Percentiles rank a stretch among this genome's conserved stretches.
Evolutionary conservation across 2,329 filamentous ascomycete genomes (phyloP).

Genomic region (Beauveria sp.): DNA sequence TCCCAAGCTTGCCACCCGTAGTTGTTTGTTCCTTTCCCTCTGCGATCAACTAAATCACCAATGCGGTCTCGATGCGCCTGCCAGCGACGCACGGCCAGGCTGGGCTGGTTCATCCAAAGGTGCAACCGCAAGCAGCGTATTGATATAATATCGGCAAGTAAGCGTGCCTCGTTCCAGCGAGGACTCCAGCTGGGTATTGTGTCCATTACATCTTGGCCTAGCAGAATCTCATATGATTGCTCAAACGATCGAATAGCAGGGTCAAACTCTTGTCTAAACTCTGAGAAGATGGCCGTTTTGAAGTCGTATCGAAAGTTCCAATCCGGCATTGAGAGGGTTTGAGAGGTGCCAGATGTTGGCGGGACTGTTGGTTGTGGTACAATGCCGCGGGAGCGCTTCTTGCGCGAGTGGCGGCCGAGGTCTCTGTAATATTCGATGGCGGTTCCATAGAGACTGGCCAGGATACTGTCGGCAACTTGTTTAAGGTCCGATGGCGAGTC

Average conservation of each 20-base stretch:
- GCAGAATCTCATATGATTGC: slow-evolving; percentile 74
- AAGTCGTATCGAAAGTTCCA: slow-evolving; percentile 96
- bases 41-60: slow-evolving; percentile 69
- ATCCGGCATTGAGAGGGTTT: slow-evolving; percentile 73
- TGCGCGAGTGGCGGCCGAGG: slow-evolving; percentile 80
- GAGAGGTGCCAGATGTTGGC: slow-evolving; percentile 75
- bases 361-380: slow-evolving; percentile 76
- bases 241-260: slow-evolving; percentile 79
- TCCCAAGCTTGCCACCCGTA: slow-evolving; percentile 97
- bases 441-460: slow-evolving; percentile 64
- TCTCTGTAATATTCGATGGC: slow-evolving; percentile 90
- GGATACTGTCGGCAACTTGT: slow-evolving; percentile 64
- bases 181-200: slow-evolving; percentile 84
- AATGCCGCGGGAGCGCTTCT: slow-evolving; percentile 74
- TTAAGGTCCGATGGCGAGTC: slow-evolving; percentile 64
- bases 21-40: slow-evolving; percentile 76
- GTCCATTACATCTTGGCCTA: slow-evolving; percentile 79
- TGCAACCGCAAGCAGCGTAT: slow-evolving; percentile 77
- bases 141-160: slow-evolving; percentile 73
- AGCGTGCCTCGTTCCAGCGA: slow-evolving; percentile 86
- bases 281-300: slow-evolving; percentile 83
- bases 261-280: slow-evolving; percentile 91
- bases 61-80: slow-evolving; percentile 66
- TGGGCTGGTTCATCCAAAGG: slow-evolving; percentile 72
- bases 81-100: slow-evolving; percentile 74